Percentiles rank a stretch among this genome's conserved stretches.
phyloP scores from a whole-genome alignment of 441 rosid genomes.

The Jatropha multifida region DNA sequence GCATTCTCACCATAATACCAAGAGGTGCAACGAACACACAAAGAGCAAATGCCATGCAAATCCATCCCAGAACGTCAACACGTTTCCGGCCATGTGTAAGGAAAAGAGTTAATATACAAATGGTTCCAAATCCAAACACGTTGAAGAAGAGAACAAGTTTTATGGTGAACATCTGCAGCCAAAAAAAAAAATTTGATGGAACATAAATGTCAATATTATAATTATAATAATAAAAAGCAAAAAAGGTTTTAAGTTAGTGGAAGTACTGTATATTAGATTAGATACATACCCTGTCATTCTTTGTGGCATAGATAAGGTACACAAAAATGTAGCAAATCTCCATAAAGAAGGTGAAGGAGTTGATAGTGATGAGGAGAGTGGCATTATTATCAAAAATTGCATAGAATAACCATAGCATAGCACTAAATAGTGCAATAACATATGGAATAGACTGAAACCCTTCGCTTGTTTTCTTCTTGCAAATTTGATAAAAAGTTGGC shows the following conservation, averaged over 20 bases:
- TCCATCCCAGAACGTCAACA: constrained; percentile 64
- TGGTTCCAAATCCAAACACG: constrained; percentile 54
- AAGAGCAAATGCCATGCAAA: constrained; percentile 64
- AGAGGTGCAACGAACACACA: constrained; percentile 74
- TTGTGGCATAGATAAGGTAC: constrained; percentile 61
- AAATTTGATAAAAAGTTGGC: constrained; percentile 71
- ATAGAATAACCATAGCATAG: constrained; percentile 86
- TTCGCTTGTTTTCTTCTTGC: constrained; percentile 69
- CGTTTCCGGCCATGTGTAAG: constrained; percentile 40
- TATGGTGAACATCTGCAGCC: constrained; percentile 46
- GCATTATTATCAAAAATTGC: constrained; percentile 50
- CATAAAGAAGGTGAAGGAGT: constrained; percentile 48
- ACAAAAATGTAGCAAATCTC: constrained; percentile 49
- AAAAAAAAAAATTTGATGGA: too few species aligned
- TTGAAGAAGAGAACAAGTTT: constrained; percentile 51
- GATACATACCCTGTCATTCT: constrained; percentile 50
- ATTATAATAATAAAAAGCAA: too few species aligned
- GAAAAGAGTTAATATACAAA: constrained; percentile 42
- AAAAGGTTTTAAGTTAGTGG: background rate
- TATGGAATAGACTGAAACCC: constrained; percentile 80
- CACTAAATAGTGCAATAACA: constrained; percentile 70
- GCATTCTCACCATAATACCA: constrained; percentile 47
- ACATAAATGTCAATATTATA: too few species aligned
- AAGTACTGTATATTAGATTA: background rate
- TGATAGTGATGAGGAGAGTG: constrained; percentile 64